Evolutionary conservation across 2,329 filamentous ascomycete species (phyloP).

Genomic region (Botryotinia globosa): DNA sequence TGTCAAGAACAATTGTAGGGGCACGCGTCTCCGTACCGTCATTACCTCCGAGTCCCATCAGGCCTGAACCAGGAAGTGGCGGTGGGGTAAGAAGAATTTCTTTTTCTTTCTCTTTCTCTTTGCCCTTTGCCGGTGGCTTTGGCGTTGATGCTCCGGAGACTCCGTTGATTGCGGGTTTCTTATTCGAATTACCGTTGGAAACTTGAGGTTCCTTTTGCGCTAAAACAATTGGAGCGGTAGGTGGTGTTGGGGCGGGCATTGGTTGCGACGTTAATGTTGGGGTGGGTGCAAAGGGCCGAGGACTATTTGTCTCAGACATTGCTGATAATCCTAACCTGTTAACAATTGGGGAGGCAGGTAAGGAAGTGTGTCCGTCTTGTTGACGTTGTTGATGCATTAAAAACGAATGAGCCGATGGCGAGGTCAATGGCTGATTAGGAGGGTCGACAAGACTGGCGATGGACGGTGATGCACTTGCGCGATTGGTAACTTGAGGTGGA

Average conservation of each 20-base stretch:
- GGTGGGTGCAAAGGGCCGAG: slow-evolving; percentile 9
- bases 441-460: slow-evolving; percentile 88
- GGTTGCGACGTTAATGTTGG: slow-evolving; percentile 12
- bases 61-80: slow-evolving; percentile 60
- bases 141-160: slow-evolving; percentile 51
- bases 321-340: slow-evolving; percentile 32
- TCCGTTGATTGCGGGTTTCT: slow-evolving; percentile 44
- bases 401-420: slow-evolving; percentile 38
- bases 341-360: slow-evolving; percentile 36
- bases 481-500: slow-evolving; percentile 51
- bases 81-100: slow-evolving; percentile 44
- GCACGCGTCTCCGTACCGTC: slow-evolving; percentile 56
- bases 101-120: slow-evolving; percentile 28
- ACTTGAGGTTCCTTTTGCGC: slow-evolving; percentile 1
- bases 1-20: slow-evolving; percentile 79
- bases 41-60: slow-evolving; percentile 56
- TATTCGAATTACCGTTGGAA: slow-evolving; percentile 31
- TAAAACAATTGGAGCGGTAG: slow-evolving; percentile 11
- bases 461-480: slow-evolving; percentile 85
- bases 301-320: slow-evolving; percentile 13
- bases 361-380: slow-evolving; percentile 30
- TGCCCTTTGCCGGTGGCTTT: slow-evolving; percentile 53
- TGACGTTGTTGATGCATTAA: slow-evolving; percentile 37
- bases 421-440: slow-evolving; percentile 41
- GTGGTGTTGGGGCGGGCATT: slow-evolving; percentile 8